Conservation (phyloP, 306 rosid species). For the Acacia crassicarpa region DNA sequence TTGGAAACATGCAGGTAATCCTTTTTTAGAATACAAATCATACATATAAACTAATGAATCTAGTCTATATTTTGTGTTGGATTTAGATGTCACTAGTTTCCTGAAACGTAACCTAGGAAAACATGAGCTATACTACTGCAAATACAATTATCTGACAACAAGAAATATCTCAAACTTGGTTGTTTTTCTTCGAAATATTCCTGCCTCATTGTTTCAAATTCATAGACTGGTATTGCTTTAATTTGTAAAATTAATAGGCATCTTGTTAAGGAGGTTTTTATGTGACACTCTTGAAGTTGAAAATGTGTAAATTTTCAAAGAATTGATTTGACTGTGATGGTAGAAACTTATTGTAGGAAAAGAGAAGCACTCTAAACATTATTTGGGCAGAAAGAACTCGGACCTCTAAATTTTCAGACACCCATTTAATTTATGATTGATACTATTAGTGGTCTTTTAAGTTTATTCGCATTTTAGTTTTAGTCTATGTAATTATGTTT, state of each 20-base stretch:
- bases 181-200: not conserved
- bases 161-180: not conserved
- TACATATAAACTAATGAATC: not conserved
- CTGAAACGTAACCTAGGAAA: not conserved
- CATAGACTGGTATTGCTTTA: too few relatives aligned
- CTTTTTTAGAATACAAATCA: constrained; percentile 5
- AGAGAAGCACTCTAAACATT: not conserved
- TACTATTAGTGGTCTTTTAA: too few relatives aligned
- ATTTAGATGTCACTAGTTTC: not conserved
- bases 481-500: too few relatives aligned
- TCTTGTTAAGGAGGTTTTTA: not conserved
- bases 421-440: too few relatives aligned
- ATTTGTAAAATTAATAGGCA: too few relatives aligned
- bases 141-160: not conserved
- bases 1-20: constrained; percentile 92
- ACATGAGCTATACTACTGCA: not conserved
- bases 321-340: not conserved
- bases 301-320: not conserved
- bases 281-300: not conserved
- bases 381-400: not conserved
- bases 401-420: not conserved
- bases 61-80: not conserved
- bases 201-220: not conserved
- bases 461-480: too few relatives aligned
- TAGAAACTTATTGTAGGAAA: not conserved